Conservation (phyloP, 164 flowering plant species). For the Taxillus chinensis region DNA sequence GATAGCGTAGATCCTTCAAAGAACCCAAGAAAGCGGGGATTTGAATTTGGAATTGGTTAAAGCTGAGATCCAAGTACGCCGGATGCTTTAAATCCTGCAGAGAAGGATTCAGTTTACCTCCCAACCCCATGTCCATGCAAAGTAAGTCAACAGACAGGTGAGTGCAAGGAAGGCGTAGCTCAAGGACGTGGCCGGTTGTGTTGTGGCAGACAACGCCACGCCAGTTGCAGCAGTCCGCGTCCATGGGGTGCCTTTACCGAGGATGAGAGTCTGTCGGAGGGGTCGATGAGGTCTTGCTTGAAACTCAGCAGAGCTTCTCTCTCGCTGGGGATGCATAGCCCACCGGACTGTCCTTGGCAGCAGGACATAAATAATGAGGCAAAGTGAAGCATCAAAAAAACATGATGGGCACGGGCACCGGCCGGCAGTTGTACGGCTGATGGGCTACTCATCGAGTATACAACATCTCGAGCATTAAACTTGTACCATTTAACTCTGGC, state of each 20-base stretch:
- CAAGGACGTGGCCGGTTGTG: conserved; percentile 14
- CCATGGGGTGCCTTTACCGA: conserved; percentile 1
- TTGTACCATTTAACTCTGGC: no score
- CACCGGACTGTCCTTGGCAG: no score
- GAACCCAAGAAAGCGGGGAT: conserved; percentile 23
- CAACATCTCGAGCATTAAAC: no score
- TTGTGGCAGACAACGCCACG: conserved; percentile 14
- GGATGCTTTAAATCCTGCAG: conserved; percentile 15
- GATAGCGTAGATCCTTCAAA: conserved; percentile 6
- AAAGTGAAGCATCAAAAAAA: no score
- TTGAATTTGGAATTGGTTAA: conserved; percentile 6
- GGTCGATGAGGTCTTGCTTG: no score
- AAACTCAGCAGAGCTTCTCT: no score
- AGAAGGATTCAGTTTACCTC: conserved; percentile 5
- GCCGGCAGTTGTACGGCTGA: no score
- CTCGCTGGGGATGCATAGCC: no score
- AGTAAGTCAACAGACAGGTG: neutral
- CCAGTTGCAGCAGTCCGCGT: conserved; percentile 17
- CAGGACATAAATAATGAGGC: no score
- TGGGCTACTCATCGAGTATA: no score
- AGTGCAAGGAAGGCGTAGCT: conserved; percentile 9
- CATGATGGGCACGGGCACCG: no score
- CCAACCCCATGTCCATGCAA: neutral
- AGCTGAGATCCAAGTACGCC: conserved; percentile 16
- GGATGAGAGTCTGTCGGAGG: no score